A percentile compares a stretch with the other conserved stretches of the same genome.
Conservation (phyloP, 2,329 filamentous ascomycete species). For the Aspergillus flavus region DNA sequence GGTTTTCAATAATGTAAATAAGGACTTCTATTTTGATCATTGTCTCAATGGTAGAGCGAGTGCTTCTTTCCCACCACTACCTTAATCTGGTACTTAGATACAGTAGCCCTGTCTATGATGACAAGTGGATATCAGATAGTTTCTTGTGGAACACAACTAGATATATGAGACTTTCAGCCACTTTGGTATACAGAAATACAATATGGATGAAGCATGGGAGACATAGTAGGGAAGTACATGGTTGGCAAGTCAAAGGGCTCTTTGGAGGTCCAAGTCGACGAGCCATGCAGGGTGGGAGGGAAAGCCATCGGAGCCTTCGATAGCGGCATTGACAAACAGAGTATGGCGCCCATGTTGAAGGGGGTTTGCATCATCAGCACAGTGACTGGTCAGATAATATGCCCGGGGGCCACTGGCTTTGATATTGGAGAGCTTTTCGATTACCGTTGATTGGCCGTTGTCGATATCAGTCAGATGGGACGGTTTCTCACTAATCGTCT, state of each 20-base stretch:
- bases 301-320: constrained; percentile 43
- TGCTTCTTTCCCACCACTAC: no score
- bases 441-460: constrained; percentile 39
- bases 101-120: background rate
- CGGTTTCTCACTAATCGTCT: constrained; percentile 31
- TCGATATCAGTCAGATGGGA: constrained; percentile 54
- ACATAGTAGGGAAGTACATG: background rate
- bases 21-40: no score
- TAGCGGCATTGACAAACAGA: constrained; percentile 63
- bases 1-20: no score
- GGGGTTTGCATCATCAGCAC: constrained; percentile 32
- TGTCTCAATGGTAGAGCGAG: no score
- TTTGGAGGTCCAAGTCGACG: constrained; percentile 51
- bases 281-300: constrained; percentile 56
- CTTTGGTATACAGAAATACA: background rate
- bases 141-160: background rate
- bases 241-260: background rate
- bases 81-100: no score
- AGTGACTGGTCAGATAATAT: constrained; percentile 45
- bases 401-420: constrained; percentile 9
- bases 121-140: background rate
- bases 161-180: background rate
- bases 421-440: constrained; percentile 30
- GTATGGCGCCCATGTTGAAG: constrained; percentile 52
- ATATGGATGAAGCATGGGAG: no score